Evolutionary conservation across 495 filamentous ascomycete species (phyloP).

Genomic region (Talaromyces proteolyticus): DNA sequence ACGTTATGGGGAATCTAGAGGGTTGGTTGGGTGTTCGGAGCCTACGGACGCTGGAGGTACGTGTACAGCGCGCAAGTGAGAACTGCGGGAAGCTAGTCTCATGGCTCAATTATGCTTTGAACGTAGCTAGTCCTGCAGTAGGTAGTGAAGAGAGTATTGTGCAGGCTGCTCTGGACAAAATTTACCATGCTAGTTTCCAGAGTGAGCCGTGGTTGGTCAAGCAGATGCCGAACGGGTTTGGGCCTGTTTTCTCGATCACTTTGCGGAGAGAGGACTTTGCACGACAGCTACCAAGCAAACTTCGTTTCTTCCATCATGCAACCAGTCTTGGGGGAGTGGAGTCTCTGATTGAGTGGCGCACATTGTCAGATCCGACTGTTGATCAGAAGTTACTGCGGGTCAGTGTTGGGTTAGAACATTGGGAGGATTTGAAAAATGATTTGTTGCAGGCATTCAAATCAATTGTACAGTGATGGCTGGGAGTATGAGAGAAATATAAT

Average conservation of each 20-base stretch:
- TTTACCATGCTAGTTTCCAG: constrained; percentile 79
- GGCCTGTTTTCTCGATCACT: constrained; percentile 76
- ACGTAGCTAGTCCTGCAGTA: constrained; percentile 16
- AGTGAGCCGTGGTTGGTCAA: constrained; percentile 69
- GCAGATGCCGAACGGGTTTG: constrained; percentile 92
- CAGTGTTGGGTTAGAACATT: constrained; percentile 67
- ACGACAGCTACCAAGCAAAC: constrained; percentile 63
- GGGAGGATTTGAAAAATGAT: constrained; percentile 67
- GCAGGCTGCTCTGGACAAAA: constrained; percentile 43
- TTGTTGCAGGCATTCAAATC: constrained; percentile 55
- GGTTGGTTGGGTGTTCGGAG: constrained; percentile 85
- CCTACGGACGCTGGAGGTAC: constrained; percentile 76
- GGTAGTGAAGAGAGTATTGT: constrained; percentile 38
- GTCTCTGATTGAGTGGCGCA: constrained; percentile 52
- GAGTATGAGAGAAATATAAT: no score
- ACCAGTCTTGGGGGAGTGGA: constrained; percentile 92
- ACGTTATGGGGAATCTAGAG: constrained; percentile 85
- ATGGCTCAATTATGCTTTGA: constrained; percentile 57
- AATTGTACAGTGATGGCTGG: no score
- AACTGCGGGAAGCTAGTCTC: constrained; percentile 48
- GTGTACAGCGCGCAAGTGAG: constrained; percentile 59
- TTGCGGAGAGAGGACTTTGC: constrained; percentile 58
- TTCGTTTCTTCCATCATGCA: constrained; percentile 86
- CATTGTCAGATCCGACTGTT: constrained; percentile 63
- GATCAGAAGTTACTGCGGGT: constrained; percentile 61